Percentiles rank a stretch among this genome's conserved stretches.
These are phyloP conservation scores for Chrysosporium queenslandicum DNA, from an alignment of 2,329 filamentous ascomycete species.

Conservation along the genomic window DNA sequence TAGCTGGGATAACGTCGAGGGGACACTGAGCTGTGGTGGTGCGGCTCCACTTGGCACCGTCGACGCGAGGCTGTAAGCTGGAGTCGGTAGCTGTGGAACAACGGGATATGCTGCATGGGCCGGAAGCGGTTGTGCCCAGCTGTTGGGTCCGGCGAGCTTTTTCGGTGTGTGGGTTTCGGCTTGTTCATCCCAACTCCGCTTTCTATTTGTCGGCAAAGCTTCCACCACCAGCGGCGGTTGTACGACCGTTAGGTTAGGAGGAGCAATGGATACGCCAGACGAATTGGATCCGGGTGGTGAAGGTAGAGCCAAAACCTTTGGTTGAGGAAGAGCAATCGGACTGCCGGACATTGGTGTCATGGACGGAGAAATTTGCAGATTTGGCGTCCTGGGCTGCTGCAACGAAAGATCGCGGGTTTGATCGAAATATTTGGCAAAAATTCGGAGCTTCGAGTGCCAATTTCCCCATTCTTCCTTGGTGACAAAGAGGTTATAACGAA, in stretches of 20 bases:
- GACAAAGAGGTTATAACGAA: conserved; percentile 85
- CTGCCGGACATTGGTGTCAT: conserved; percentile 24
- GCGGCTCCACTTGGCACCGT: conserved; percentile 29
- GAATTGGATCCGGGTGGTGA: conserved; percentile 28
- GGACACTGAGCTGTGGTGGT: conserved; percentile 29
- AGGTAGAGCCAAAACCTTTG: conserved; percentile 27
- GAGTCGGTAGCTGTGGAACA: conserved; percentile 19
- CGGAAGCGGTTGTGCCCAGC: conserved; percentile 15
- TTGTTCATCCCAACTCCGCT: conserved; percentile 18
- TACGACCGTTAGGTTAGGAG: background rate
- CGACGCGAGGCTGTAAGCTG: conserved; percentile 31
- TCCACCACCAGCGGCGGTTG: conserved; percentile 10
- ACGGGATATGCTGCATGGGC: conserved; percentile 20
- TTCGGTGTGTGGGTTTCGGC: conserved; percentile 6
- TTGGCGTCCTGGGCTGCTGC: conserved; percentile 23
- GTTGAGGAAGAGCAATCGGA: background rate
- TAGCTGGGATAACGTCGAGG: conserved; percentile 44
- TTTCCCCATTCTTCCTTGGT: conserved; percentile 76
- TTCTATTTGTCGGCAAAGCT: conserved; percentile 24
- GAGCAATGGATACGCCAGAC: background rate
- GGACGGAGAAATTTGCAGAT: conserved; percentile 29
- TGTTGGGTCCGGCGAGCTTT: conserved; percentile 10
- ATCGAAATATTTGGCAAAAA: conserved; percentile 75
- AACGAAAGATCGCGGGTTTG: conserved; percentile 45
- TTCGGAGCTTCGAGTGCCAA: conserved; percentile 74